Evolutionary conservation across 2,329 filamentous ascomycete genomes (phyloP).

Genomic region (Botrytis byssoidea): DNA sequence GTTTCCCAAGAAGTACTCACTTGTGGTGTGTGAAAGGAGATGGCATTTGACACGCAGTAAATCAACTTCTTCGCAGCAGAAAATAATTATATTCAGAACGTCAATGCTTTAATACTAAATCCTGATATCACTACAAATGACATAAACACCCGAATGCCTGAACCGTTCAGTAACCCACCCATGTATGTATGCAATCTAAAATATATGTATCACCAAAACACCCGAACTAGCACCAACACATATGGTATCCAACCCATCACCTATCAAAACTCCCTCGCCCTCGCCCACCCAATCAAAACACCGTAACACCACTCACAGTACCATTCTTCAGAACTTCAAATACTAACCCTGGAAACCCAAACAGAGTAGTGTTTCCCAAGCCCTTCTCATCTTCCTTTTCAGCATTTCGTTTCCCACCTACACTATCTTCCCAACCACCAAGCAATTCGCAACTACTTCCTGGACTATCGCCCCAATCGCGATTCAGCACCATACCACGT

Average conservation of each 20-base stretch:
- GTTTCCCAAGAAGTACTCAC: too few species aligned
- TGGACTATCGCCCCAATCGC: constrained; percentile 88
- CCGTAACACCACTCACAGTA: constrained; percentile 82
- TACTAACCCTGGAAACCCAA: constrained; percentile 88
- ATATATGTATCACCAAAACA: constrained; percentile 2
- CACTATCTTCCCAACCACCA: constrained; percentile 80
- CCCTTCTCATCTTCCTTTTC: constrained; percentile 53
- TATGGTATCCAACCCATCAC: background rate
- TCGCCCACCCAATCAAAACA: constrained; percentile 57
- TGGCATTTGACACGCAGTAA: background rate
- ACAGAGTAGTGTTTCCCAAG: constrained; percentile 76
- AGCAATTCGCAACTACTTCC: constrained; percentile 81
- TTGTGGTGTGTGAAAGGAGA: background rate
- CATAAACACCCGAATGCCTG: background rate
- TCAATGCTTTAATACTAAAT: background rate
- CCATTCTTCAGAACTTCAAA: constrained; percentile 97
- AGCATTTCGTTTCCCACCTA: constrained; percentile 43
- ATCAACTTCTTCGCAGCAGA: background rate
- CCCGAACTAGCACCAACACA: background rate
- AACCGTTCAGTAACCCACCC: background rate
- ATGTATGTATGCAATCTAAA: background rate
- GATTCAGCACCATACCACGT: constrained; percentile 82
- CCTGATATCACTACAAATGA: constrained; percentile 6
- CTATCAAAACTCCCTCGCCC: constrained; percentile 15
- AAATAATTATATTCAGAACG: background rate